Evolutionary conservation across 2,329 filamentous ascomycete genomes (phyloP).

Genomic region (Fusarium sp.): DNA sequence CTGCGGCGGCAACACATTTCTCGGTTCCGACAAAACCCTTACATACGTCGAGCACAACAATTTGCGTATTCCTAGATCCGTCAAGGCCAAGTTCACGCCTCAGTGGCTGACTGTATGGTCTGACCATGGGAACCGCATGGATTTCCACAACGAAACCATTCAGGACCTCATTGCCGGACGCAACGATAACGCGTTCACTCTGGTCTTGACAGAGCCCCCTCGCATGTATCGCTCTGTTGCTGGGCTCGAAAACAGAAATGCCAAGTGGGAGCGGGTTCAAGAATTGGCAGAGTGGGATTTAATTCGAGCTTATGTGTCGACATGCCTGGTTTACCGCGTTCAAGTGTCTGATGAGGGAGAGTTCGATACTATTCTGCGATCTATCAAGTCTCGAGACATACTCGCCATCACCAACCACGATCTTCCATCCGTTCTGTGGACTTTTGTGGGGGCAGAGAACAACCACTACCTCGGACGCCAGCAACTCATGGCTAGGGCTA

Average conservation of each 20-base stretch:
- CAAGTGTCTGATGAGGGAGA: background rate
- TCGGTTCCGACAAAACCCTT: slow-evolving; percentile 49
- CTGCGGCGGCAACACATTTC: slow-evolving; percentile 67
- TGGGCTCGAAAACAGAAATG: slow-evolving; percentile 5
- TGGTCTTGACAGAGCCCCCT: slow-evolving; percentile 69
- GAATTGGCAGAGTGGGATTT: slow-evolving; percentile 44
- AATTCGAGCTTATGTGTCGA: slow-evolving; percentile 44
- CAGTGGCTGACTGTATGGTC: slow-evolving; percentile 33
- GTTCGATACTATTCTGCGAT: slow-evolving; percentile 34
- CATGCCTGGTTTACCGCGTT: slow-evolving; percentile 64
- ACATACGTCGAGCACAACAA: slow-evolving; percentile 62
- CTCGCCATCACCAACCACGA: slow-evolving; percentile 45
- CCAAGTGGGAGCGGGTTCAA: slow-evolving; percentile 50
- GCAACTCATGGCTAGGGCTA: slow-evolving; percentile 37
- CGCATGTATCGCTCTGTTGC: slow-evolving; percentile 59
- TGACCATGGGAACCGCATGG: slow-evolving; percentile 51
- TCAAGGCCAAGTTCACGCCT: slow-evolving; percentile 27
- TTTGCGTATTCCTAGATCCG: background rate
- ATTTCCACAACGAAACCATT: slow-evolving; percentile 66
- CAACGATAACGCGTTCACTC: slow-evolving; percentile 57
- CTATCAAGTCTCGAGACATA: slow-evolving; percentile 42
- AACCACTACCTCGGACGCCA: slow-evolving; percentile 36
- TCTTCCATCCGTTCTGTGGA: slow-evolving; percentile 36
- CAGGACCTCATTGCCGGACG: slow-evolving; percentile 61
- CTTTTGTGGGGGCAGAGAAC: slow-evolving; percentile 40